These are phyloP conservation scores for Mollisiaceae sp. DNA, from an alignment of 2,329 filamentous ascomycete species.

Conservation along the genomic window DNA sequence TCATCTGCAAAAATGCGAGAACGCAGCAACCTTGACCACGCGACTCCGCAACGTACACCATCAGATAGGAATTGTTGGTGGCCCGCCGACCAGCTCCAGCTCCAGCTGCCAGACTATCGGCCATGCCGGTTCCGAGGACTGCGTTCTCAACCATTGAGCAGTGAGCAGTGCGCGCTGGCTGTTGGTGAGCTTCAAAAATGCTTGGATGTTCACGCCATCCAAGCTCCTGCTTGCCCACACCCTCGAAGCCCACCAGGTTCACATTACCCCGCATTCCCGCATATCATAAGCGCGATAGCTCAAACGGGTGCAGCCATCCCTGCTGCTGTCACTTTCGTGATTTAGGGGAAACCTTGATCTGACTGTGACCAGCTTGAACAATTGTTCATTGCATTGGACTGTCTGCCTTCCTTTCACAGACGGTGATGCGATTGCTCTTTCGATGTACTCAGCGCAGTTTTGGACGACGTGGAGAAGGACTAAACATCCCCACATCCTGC, in stretches of 20 bases:
- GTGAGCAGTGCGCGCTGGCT: background rate
- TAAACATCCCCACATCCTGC: background rate
- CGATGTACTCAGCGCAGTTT: background rate
- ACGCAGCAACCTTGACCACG: too few relatives aligned
- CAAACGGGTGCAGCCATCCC: background rate
- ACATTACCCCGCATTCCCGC: constrained; percentile 3
- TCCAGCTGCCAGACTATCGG: constrained; percentile 1
- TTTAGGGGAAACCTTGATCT: background rate
- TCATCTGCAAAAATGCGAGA: background rate
- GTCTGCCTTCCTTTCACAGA: background rate
- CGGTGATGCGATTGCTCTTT: background rate
- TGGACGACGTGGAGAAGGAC: background rate
- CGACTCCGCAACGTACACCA: background rate
- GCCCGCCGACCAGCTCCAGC: background rate
- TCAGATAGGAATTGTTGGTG: background rate
- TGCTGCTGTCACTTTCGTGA: background rate
- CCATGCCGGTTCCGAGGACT: background rate
- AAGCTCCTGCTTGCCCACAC: background rate
- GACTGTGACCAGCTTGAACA: background rate
- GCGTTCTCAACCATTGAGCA: background rate
- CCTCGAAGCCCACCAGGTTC: background rate
- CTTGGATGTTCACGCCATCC: background rate
- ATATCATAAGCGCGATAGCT: constrained; percentile 3
- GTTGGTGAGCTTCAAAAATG: background rate
- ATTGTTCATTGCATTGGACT: background rate